phyloP scores from a whole-genome alignment of 2,329 filamentous ascomycete species.

The Aureobasidium namibiae region DNA sequence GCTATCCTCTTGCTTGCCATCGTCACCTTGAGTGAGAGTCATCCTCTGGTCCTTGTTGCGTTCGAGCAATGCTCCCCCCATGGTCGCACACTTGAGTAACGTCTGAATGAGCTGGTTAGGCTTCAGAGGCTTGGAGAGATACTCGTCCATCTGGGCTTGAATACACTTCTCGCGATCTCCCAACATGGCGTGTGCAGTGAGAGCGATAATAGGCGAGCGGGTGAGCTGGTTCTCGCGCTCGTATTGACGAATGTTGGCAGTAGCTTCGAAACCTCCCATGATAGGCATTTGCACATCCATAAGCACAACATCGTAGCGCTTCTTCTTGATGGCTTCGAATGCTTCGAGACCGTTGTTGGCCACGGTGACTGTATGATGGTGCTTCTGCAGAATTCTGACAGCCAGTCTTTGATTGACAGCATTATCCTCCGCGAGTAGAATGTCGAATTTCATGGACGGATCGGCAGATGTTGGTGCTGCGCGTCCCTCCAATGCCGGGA shows the following conservation, averaged over 20 bases:
- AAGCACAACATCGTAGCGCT: conserved; percentile 89
- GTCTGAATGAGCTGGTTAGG: conserved; percentile 97
- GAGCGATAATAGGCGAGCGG: conserved; percentile 87
- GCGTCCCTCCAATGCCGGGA: conserved; percentile 86
- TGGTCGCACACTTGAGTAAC: conserved; percentile 90
- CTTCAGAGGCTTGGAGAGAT: conserved; percentile 91
- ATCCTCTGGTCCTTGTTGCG: conserved; percentile 51
- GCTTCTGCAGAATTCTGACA: conserved; percentile 95
- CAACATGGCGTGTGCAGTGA: conserved; percentile 98
- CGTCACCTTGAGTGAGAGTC: conserved; percentile 17
- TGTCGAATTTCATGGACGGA: conserved; percentile 91
- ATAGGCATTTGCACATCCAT: conserved; percentile 99
- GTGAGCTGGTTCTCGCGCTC: conserved; percentile 73
- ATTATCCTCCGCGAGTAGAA: conserved; percentile 93
- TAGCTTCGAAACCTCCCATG: conserved; percentile 98
- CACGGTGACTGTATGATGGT: conserved; percentile 85
- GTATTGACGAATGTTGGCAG: conserved; percentile 91
- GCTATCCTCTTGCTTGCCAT: conserved; percentile 3
- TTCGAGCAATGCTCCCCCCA: conserved; percentile 74
- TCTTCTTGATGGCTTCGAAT: conserved; percentile 82
- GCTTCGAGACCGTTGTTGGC: conserved; percentile 93
- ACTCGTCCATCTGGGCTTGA: conserved; percentile 98
- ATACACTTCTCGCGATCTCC: conserved; percentile 97
- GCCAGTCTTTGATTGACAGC: conserved; percentile 93
- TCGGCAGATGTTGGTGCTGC: conserved; percentile 87